These are phyloP conservation scores for Maudiozyma pseudohumilis DNA, from an alignment of 805 yeast genomes.

Conservation along the genomic window DNA sequence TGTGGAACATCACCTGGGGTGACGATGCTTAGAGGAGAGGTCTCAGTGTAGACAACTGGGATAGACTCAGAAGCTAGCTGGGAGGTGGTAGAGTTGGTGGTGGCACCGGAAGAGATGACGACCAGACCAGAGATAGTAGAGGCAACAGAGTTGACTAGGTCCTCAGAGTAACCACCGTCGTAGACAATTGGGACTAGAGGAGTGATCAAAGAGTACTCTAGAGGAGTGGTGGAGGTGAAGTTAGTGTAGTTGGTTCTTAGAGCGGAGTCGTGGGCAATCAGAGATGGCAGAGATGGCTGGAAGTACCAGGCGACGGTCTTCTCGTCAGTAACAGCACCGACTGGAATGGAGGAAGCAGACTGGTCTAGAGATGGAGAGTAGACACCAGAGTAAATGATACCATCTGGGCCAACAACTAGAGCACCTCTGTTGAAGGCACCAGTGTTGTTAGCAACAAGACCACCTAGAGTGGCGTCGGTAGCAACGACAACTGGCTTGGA, in stretches of 20 bases:
- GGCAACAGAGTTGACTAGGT: constrained; percentile 15
- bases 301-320: constrained; percentile 20
- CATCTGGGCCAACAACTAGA: constrained; percentile 14
- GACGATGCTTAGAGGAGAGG: constrained; percentile 13
- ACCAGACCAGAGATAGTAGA: constrained; percentile 19
- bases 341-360: constrained; percentile 13
- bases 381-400: constrained; percentile 19
- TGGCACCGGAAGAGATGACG: constrained; percentile 17
- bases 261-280: constrained; percentile 14
- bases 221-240: constrained; percentile 13
- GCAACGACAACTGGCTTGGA: constrained; percentile 20
- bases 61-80: constrained; percentile 8
- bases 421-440: constrained; percentile 16
- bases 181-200: constrained; percentile 22
- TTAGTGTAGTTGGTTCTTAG: constrained; percentile 15
- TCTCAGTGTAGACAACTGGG: constrained; percentile 26
- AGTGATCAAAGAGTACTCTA: constrained; percentile 4
- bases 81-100: constrained; percentile 15
- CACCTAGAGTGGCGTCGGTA: constrained; percentile 14
- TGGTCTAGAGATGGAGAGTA: constrained; percentile 13
- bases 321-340: constrained; percentile 17
- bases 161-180: constrained; percentile 17
- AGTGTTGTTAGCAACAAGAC: constrained; percentile 16
- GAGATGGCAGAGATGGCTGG: constrained; percentile 16
- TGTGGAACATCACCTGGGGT: constrained; percentile 16